Evolutionary conservation across 2,329 filamentous ascomycete species (phyloP).

Genomic region (Boeremia exigua): DNA sequence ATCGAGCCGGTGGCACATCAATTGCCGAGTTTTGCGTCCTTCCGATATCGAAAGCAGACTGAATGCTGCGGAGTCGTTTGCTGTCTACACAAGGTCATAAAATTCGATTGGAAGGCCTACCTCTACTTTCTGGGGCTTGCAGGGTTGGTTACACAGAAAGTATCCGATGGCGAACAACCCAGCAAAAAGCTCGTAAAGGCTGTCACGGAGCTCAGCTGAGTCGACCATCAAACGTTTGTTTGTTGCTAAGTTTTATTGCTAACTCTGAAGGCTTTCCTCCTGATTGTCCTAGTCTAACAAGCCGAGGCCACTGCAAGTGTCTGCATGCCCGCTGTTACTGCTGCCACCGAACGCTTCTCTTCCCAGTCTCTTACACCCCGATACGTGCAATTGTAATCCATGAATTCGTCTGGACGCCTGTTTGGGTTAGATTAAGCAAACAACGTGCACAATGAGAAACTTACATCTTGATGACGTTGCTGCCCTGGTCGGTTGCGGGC

Average conservation of each 20-base stretch:
- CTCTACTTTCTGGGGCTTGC: neutral
- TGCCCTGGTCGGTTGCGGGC: constrained; percentile 46
- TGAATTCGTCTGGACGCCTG: constrained; percentile 49
- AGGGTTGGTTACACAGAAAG: too few species aligned
- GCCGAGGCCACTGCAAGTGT: neutral
- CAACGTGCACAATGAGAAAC: neutral
- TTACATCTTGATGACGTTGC: constrained; percentile 41
- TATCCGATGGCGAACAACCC: too few species aligned
- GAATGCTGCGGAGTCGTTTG: neutral
- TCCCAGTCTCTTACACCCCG: constrained; percentile 46
- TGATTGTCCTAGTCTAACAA: neutral
- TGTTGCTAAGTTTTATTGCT: too few species aligned
- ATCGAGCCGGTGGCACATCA: neutral
- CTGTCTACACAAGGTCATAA: neutral
- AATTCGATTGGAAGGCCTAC: neutral
- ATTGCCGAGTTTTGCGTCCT: neutral
- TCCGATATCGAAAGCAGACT: too few species aligned
- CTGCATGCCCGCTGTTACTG: neutral
- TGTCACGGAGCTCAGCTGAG: too few species aligned
- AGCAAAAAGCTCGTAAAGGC: too few species aligned
- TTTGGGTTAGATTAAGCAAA: neutral
- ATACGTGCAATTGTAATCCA: constrained; percentile 52
- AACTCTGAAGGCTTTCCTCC: too few species aligned
- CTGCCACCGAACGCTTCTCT: constrained; percentile 8
- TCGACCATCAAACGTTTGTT: too few species aligned